Base-by-base conservation (phyloP, 768 basidiomycete genomes). In the Leccinellum rugosiceps region DNA sequence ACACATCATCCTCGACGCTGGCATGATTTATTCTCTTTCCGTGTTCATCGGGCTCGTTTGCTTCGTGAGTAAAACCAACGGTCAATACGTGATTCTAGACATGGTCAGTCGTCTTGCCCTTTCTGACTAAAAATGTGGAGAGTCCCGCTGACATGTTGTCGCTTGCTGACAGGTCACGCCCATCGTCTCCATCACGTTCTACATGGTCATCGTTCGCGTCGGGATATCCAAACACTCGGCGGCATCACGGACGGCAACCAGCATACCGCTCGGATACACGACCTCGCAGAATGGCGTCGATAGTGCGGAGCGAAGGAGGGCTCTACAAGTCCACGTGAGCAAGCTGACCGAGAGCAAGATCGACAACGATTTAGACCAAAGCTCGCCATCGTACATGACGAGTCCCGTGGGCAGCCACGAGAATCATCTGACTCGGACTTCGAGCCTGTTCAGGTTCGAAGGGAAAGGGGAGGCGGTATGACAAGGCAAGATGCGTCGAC, bases 131-230 rank as follows among this genome's bases (percentile, higher is more conserved):
- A 23, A 32, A 23, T 21, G 31, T 23, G 38, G 21, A 13, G 17
- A 35, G 13, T 23, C 45, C 5, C n/a, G 32, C n/a, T 57, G 14
- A 50, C 1, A 50, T 1, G n/a, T 34, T 4, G 19, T 7, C 6
- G 1, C n/a, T 17, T 3, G 13, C 43, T 25, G 25, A 10, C 30
- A 63, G 61, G 45, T 63, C 14, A 43, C 53, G 21, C 61, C 61
- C 3, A 58, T 58, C 38, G 53, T 63, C 26, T 32, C 61, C 32
- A 58, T 63, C 50, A 63, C 57, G 7, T 62, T 62, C 34, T 62
- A 63, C 44, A 63, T 62, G 61, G 61, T 63, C 35, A 62, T 62
- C 17, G 45, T 62, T 13, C 61, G 61, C 2, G 56, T 62, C 48
- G 56, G 53, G 8, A 41, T 58, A 25, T 23, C 43, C 5, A 31